Evolutionary conservation across 805 yeast species (phyloP).

Genomic region (Saccharomyces jurei): DNA sequence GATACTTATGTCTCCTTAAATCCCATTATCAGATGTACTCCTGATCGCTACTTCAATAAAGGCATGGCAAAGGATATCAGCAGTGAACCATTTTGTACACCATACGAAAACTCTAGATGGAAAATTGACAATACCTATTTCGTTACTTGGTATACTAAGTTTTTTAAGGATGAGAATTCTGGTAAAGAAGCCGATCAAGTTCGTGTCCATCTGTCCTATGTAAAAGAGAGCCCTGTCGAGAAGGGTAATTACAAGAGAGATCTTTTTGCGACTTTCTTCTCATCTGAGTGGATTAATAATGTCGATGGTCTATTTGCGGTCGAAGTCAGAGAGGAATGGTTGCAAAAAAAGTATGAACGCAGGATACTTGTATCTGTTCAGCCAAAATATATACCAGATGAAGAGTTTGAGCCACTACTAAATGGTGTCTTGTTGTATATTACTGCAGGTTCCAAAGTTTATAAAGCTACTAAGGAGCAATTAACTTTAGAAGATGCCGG

Average conservation of each 20-base stretch:
- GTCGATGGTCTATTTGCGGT: slow-evolving; percentile 58
- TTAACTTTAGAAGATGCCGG: slow-evolving; percentile 39
- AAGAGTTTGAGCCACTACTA: slow-evolving; percentile 50
- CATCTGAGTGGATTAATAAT: slow-evolving; percentile 64
- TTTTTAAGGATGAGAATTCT: slow-evolving; percentile 35
- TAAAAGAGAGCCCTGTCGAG: slow-evolving; percentile 46
- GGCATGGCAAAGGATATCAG: slow-evolving; percentile 47
- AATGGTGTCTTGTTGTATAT: slow-evolving; percentile 45
- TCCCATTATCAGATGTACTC: slow-evolving; percentile 81
- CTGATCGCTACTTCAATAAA: slow-evolving; percentile 58
- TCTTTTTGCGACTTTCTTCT: slow-evolving; percentile 43
- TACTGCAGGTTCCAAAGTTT: slow-evolving; percentile 36
- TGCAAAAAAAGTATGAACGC: slow-evolving; percentile 44
- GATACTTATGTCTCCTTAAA: slow-evolving; percentile 61
- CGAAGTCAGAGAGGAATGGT: slow-evolving; percentile 56
- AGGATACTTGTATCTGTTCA: slow-evolving; percentile 63
- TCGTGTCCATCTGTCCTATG: slow-evolving; percentile 56
- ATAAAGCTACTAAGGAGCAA: slow-evolving; percentile 36
- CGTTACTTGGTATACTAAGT: slow-evolving; percentile 71
- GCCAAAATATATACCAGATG: slow-evolving; percentile 58
- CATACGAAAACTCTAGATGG: slow-evolving; percentile 52
- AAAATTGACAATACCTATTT: slow-evolving; percentile 60
- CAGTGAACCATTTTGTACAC: slow-evolving; percentile 83
- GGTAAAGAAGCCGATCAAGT: slow-evolving; percentile 49
- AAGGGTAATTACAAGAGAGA: slow-evolving; percentile 51